phyloP scores from a whole-genome alignment of 139 green algal genomes.

The Coccomyxa sp. region DNA sequence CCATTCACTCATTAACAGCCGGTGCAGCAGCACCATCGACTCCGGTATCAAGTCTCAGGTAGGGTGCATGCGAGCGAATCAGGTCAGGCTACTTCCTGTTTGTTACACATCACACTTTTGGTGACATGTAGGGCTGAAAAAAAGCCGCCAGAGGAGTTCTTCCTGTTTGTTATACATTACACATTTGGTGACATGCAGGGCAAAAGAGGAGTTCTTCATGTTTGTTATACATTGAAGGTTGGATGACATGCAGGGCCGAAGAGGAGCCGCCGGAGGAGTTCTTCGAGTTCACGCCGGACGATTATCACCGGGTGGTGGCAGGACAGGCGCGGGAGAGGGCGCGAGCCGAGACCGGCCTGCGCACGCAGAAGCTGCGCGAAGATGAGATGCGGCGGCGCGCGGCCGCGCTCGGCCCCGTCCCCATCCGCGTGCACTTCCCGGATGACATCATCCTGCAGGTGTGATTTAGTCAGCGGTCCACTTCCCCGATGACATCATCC shows the following conservation, averaged over 20 bases:
- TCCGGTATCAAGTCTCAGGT: too few species aligned
- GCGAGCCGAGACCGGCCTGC: conserved; percentile 2
- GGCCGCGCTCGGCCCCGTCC: conserved; percentile 19
- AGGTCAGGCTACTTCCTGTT: too few species aligned
- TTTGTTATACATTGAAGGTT: too few species aligned
- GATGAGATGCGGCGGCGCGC: conserved; percentile 16
- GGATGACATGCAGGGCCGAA: too few species aligned
- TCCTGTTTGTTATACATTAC: too few species aligned
- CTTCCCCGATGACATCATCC: conserved; percentile 21
- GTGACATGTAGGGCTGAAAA: too few species aligned
- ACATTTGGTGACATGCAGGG: too few species aligned
- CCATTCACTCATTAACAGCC: too few species aligned
- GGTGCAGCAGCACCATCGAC: too few species aligned
- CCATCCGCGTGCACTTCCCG: conserved; percentile 26
- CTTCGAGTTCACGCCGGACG: conserved; percentile 27
- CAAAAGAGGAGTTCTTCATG: too few species aligned
- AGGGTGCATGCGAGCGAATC: too few species aligned
- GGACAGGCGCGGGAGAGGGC: not conserved
- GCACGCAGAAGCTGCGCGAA: conserved; percentile 29
- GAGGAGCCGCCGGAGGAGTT: not conserved
- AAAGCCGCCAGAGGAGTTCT: conserved; percentile 3
- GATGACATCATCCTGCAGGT: conserved; percentile 29
- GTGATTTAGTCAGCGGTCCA: not conserved
- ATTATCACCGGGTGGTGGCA: conserved; percentile 17
- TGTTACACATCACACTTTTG: too few species aligned